Percentiles rank a stretch among this genome's conserved stretches.
phyloP scores from a whole-genome alignment of 2,329 filamentous ascomycete genomes.

The Aspergillus arachidicola region DNA sequence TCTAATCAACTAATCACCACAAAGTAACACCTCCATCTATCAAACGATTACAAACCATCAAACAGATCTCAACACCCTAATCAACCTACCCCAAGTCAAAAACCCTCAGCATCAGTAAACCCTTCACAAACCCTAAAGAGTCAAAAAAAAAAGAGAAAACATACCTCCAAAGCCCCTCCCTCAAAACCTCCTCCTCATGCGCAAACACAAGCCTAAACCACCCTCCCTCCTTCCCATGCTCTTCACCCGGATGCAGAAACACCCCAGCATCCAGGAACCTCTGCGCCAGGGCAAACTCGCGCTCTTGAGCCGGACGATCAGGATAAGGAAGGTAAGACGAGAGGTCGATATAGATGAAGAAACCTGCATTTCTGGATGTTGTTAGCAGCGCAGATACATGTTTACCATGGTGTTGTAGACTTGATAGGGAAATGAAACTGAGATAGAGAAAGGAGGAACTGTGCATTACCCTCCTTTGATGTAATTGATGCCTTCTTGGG shows the following conservation, averaged over 20 bases:
- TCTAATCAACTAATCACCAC: not conserved
- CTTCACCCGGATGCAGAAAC: slow-evolving; percentile 54
- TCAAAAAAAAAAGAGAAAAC: not conserved
- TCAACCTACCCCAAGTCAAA: not conserved
- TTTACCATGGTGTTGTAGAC: not conserved
- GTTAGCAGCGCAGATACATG: not conserved
- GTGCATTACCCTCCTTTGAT: slow-evolving; percentile 33
- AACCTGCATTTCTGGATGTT: slow-evolving; percentile 44
- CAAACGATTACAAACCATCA: not conserved
- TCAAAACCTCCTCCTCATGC: slow-evolving; percentile 36
- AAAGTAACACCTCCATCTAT: not conserved
- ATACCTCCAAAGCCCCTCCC: slow-evolving; percentile 39
- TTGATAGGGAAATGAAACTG: not conserved
- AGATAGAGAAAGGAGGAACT: too few relatives aligned
- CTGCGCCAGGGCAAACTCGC: slow-evolving; percentile 51
- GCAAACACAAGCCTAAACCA: slow-evolving; percentile 60
- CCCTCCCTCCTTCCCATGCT: slow-evolving; percentile 49
- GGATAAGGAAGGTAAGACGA: slow-evolving; percentile 43
- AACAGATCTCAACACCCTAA: not conserved
- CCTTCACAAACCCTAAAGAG: not conserved
- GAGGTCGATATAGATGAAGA: slow-evolving; percentile 50
- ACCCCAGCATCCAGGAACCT: slow-evolving; percentile 51
- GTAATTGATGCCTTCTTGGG: slow-evolving; percentile 43
- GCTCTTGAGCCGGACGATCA: slow-evolving; percentile 27
- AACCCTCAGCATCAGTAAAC: not conserved